A percentile compares a stretch with the other conserved stretches of the same genome.
Evolutionary conservation across 2,329 filamentous ascomycete genomes (phyloP).

Genomic region (Chrysoporthe austroafricana): DNA sequence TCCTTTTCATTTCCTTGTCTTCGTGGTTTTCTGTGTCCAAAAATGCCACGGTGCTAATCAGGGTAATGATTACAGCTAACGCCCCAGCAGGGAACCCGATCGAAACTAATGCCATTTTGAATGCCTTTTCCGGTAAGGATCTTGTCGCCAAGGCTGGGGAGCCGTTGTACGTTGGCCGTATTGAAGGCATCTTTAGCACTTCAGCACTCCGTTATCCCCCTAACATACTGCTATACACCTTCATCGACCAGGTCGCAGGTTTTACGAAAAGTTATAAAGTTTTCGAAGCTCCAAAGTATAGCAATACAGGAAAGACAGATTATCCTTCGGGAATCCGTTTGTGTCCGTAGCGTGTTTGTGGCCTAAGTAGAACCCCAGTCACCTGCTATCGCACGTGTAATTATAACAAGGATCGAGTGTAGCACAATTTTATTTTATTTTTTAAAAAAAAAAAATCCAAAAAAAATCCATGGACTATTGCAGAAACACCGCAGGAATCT

Average conservation of each 20-base stretch:
- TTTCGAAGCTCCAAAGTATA: conserved; percentile 29
- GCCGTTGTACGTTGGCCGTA: conserved; percentile 36
- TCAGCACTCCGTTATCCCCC: conserved; percentile 42
- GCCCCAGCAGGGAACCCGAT: conserved; percentile 31
- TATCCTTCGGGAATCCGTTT: no score
- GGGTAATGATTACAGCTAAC: background rate
- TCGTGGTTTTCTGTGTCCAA: background rate
- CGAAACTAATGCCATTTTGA: conserved; percentile 41
- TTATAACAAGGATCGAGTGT: no score
- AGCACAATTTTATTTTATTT: no score
- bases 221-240: conserved; percentile 40
- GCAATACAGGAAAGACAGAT: no score
- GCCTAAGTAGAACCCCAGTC: no score
- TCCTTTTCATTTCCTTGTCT: background rate
- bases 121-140: conserved; percentile 34
- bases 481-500: no score
- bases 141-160: background rate
- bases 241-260: conserved; percentile 40
- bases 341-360: no score
- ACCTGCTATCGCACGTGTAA: no score
- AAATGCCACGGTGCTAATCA: background rate
- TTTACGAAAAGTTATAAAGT: conserved; percentile 35
- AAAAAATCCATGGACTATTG: no score
- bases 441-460: no score
- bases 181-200: conserved; percentile 43